These are phyloP conservation scores for Fusarium sp. DNA, from an alignment of 2,329 filamentous ascomycete species.

Conservation along the genomic window DNA sequence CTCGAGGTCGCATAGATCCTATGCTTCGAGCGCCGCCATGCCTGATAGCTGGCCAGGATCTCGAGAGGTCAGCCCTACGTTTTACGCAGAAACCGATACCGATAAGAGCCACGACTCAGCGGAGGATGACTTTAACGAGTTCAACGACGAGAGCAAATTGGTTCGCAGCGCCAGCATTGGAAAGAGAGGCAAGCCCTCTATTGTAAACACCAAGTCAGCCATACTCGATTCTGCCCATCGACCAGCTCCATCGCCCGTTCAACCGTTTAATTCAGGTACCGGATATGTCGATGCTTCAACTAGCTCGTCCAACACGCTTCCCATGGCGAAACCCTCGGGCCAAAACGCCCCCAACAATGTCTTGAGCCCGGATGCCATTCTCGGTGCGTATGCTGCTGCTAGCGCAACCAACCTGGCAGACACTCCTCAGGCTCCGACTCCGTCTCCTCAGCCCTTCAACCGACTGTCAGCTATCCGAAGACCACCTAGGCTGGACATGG, in stretches of 20 bases:
- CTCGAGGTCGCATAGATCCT: slow-evolving; percentile 67
- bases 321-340: slow-evolving; percentile 37
- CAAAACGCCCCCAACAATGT: slow-evolving; percentile 25
- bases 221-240: slow-evolving; percentile 22
- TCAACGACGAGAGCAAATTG: slow-evolving; percentile 63
- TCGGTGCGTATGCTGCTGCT: slow-evolving; percentile 60
- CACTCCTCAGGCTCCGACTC: slow-evolving; percentile 38
- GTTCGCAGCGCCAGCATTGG: slow-evolving; percentile 69
- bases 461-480: slow-evolving; percentile 63
- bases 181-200: slow-evolving; percentile 64
- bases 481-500: slow-evolving; percentile 81
- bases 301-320: slow-evolving; percentile 56
- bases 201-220: slow-evolving; percentile 54
- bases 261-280: slow-evolving; percentile 56
- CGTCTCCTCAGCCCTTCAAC: slow-evolving; percentile 48
- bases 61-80: slow-evolving; percentile 55
- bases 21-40: slow-evolving; percentile 75
- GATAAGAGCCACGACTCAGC: slow-evolving; percentile 54
- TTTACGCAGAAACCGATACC: slow-evolving; percentile 59
- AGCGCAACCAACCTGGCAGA: slow-evolving; percentile 54
- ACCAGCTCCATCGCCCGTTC: slow-evolving; percentile 51
- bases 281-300: slow-evolving; percentile 57
- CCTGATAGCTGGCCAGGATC: slow-evolving; percentile 69
- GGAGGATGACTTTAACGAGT: slow-evolving; percentile 58
- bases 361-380: slow-evolving; percentile 56